phyloP scores from a whole-genome alignment of 2,329 filamentous ascomycete species.

The Cladorrhinum sp. region DNA sequence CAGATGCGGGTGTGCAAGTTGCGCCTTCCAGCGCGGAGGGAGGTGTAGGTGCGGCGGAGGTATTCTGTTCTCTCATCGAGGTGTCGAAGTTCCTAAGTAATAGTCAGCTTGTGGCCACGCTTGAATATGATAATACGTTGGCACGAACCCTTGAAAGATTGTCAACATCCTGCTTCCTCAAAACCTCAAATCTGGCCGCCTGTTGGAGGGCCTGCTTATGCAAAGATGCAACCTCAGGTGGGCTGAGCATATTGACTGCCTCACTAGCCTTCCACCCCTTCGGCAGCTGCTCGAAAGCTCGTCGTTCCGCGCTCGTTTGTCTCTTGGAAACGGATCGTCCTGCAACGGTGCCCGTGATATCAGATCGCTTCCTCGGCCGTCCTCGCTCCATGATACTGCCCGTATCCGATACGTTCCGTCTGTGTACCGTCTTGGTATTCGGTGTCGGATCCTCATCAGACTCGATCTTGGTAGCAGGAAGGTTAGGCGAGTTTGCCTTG shows the following conservation, averaged over 20 bases:
- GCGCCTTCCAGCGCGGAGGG: slow-evolving; percentile 70
- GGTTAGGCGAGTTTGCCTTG: slow-evolving; percentile 31
- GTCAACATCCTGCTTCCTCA: slow-evolving; percentile 61
- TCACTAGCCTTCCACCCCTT: slow-evolving; percentile 54
- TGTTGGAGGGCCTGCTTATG: slow-evolving; percentile 62
- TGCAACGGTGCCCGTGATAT: slow-evolving; percentile 37
- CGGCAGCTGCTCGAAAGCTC: slow-evolving; percentile 60
- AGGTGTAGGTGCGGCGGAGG: slow-evolving; percentile 72
- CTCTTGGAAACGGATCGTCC: slow-evolving; percentile 43
- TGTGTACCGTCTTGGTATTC: slow-evolving; percentile 39
- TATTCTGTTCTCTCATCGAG: slow-evolving; percentile 79
- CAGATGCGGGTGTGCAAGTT: slow-evolving; percentile 76
- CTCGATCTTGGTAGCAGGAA: slow-evolving; percentile 31
- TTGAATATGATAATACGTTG: neutral
- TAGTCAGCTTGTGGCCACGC: no score
- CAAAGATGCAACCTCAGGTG: slow-evolving; percentile 49
- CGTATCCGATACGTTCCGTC: slow-evolving; percentile 55
- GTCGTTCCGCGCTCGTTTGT: slow-evolving; percentile 50
- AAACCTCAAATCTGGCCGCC: slow-evolving; percentile 62
- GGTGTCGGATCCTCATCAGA: slow-evolving; percentile 30
- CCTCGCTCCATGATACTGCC: slow-evolving; percentile 60
- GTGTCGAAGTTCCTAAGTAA: slow-evolving; percentile 62
- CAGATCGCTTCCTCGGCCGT: slow-evolving; percentile 54
- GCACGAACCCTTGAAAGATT: slow-evolving; percentile 57
- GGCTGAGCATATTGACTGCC: slow-evolving; percentile 46